Evolutionary conservation across 164 flowering plant genomes (phyloP), one percentile per base, ranked within the genome.

Genomic region (Annona cherimola): DNA sequence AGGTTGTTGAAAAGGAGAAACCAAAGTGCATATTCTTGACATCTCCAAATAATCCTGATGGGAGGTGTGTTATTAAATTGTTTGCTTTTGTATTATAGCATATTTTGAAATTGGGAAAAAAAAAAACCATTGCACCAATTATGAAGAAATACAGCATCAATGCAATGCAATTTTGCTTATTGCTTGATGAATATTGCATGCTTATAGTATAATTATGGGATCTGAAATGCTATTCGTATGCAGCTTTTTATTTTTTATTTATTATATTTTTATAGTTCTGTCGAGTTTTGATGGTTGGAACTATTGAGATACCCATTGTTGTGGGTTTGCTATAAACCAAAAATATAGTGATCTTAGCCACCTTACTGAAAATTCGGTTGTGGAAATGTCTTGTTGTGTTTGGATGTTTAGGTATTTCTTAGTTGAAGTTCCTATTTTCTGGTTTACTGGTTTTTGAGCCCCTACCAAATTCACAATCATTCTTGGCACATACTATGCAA

Each of bases 41-140:
- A 60, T 96, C 98, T 74, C 98, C 99, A 19, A 96, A 96, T 77
- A 96, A 96, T 84, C 99, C 99, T 69, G 99, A 96, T 87, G 99
- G 99, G 75, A 96, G 99, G 99, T 96, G 82, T 64, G 4, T 42
- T 40, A 40, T 67, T 43, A 70, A 2, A 60, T 41, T 61, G 19
- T 1, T 44, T 70, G 1, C 18, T 50, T 16, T 46, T 12, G 41
- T 60, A 45, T 12, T 54, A 9, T 19, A 44, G 40, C 42, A 5
- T 42, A 8, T 65, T 19, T 0, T 1, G 19, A 42, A 45, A 44
- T 54, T 54, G 59, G 1, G 57, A 16, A 61, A 8, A 16, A 19
- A 71, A 63, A 9, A 44, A 66, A 5, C 5, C 69, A 66, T 66
- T 3, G 41, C 46, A 43, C 42, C 43, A n/a, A 43, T 65, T 40